A percentile compares a stretch with the other conserved stretches of the same genome.
Conservation (phyloP, 169 alveolate species). For the Ichthyophthirius multifiliis region DNA sequence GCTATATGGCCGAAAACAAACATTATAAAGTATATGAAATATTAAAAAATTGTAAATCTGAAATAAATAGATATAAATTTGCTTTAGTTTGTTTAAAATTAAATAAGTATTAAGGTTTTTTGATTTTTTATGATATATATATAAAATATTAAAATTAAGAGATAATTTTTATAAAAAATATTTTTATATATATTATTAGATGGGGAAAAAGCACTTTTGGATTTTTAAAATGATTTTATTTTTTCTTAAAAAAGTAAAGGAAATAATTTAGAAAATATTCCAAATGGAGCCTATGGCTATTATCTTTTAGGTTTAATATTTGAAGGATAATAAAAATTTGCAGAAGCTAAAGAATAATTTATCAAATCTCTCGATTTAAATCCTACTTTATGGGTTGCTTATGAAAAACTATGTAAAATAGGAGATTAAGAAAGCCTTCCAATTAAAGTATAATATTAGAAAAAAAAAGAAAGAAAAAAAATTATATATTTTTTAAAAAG, state of each 20-base stretch:
- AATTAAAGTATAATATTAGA: constrained; percentile 44
- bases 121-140: constrained; percentile 50
- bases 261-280: constrained; percentile 28
- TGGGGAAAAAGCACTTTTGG: not conserved
- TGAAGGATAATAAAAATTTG: constrained; percentile 58
- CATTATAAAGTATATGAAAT: constrained; percentile 66
- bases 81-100: constrained; percentile 73
- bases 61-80: constrained; percentile 58
- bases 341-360: constrained; percentile 75
- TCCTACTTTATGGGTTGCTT: constrained; percentile 86
- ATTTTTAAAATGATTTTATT: not conserved
- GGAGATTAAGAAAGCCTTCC: constrained; percentile 51
- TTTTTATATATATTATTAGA: not conserved
- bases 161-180: constrained; percentile 13
- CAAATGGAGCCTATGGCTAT: constrained; percentile 80
- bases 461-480: too few species aligned
- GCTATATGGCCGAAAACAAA: constrained; percentile 66
- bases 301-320: constrained; percentile 72
- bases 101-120: constrained; percentile 75
- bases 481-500: too few species aligned
- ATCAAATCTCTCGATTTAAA: constrained; percentile 72
- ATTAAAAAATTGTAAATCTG: constrained; percentile 41
- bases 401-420: constrained; percentile 74
- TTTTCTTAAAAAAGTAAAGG: not conserved
- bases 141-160: not conserved